A percentile compares a stretch with the other conserved stretches of the same genome.
Evolutionary conservation across 164 flowering plant species (phyloP).

Genomic region (Kingdonia uniflora): DNA sequence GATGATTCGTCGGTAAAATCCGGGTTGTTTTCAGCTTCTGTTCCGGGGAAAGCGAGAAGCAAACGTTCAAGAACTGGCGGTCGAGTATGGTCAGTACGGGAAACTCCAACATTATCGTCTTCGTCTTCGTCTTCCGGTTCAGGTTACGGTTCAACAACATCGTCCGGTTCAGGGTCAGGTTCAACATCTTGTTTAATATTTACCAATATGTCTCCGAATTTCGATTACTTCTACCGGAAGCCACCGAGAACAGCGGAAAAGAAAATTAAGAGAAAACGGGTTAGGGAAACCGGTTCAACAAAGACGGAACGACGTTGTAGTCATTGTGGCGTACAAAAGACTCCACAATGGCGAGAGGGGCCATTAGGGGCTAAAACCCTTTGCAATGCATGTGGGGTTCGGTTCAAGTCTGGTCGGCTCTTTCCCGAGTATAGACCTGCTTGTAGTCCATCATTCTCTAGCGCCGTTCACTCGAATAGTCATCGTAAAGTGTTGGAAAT

Average conservation of each 20-base stretch:
- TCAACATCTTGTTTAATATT: conserved; percentile 10
- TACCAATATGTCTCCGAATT: conserved; percentile 1
- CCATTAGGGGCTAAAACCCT: conserved; percentile 80
- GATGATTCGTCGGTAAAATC: no score
- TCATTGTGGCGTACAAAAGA: conserved; percentile 72
- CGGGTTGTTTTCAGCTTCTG: conserved; percentile 10
- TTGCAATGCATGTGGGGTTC: conserved; percentile 91
- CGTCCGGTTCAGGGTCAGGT: conserved; percentile 17
- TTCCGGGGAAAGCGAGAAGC: conserved; percentile 53
- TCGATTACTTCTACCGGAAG: conserved; percentile 17
- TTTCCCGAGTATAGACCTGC: conserved; percentile 87
- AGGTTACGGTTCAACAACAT: no score
- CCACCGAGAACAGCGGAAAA: conserved; percentile 30
- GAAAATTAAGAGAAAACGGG: conserved; percentile 11
- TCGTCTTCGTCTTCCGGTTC: conserved; percentile 25
- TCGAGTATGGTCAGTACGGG: conserved; percentile 25
- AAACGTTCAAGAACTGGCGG: conserved; percentile 31
- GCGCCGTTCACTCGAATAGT: conserved; percentile 62
- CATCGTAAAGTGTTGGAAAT: conserved; percentile 82
- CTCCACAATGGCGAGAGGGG: conserved; percentile 94
- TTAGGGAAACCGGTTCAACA: conserved; percentile 7
- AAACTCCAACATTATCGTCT: conserved; percentile 14
- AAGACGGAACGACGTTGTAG: conserved; percentile 45
- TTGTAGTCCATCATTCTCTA: conserved; percentile 67
- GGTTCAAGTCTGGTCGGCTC: conserved; percentile 85